phyloP scores from a whole-genome alignment of 441 rosid genomes.

The Pelargonium australe region DNA sequence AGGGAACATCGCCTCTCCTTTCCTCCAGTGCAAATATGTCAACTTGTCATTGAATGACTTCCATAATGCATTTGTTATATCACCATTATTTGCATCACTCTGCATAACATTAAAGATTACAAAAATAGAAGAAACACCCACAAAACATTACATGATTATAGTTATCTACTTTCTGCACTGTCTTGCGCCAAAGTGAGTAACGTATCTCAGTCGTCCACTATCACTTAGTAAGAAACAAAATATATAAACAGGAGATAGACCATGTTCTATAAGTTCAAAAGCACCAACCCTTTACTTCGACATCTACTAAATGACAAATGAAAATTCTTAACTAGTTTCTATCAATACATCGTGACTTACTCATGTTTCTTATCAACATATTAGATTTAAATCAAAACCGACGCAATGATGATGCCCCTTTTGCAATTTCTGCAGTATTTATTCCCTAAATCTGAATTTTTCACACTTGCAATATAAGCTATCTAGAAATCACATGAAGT shows the following conservation, averaged over 20 bases:
- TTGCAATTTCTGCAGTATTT: not conserved
- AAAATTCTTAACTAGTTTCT: not conserved
- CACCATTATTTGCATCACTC: slow-evolving; percentile 48
- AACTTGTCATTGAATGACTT: slow-evolving; percentile 67
- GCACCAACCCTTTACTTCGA: not conserved
- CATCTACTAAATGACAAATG: not conserved
- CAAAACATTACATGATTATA: too few species aligned
- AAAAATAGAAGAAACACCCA: slow-evolving; percentile 19
- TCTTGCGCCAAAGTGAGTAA: too few species aligned
- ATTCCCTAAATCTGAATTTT: not conserved
- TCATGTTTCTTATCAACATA: too few species aligned
- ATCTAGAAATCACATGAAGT: not conserved
- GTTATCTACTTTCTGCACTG: too few species aligned
- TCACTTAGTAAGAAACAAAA: too few species aligned
- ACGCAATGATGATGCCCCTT: not conserved
- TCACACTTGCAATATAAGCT: not conserved
- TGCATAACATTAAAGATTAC: slow-evolving; percentile 31
- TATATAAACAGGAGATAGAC: too few species aligned
- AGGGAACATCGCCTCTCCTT: slow-evolving; percentile 67
- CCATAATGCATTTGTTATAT: slow-evolving; percentile 46
- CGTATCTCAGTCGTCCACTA: too few species aligned
- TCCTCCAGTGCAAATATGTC: slow-evolving; percentile 65
- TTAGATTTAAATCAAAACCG: not conserved
- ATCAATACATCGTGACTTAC: not conserved
- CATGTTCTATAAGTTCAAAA: too few species aligned